Base-by-base conservation (phyloP, 768 basidiomycete species). In the Phlebiopsis gigantea region DNA sequence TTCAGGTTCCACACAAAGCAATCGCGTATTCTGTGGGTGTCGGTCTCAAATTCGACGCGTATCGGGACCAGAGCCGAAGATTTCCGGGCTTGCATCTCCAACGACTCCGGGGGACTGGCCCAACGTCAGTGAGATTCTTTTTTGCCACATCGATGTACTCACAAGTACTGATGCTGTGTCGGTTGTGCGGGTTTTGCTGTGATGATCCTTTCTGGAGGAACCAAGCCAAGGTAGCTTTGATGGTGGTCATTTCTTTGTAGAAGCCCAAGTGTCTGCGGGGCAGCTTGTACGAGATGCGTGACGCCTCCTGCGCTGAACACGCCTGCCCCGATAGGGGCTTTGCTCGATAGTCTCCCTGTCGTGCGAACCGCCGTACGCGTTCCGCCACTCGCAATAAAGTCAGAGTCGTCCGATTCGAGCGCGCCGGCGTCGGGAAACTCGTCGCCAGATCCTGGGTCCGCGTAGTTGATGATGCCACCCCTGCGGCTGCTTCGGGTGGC, bases 1-100 rank as follows among this genome's bases (percentile, higher is more conserved):
- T 92, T 84, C 46, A 94, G 71, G 65, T 98, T 97, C 97, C 97
- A 99, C 10, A 92, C 82, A 69, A 99, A 98, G 65, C 88, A 88
- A 66, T 99, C 97, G 42, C 95, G 87, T 68, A 99, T 83, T 64
- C 95, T 79, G 66, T 91, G 90, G 0, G 88, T 88, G 10, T 93
- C 91, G 10, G 89, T 93, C 68, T 98, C 95, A 64, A 99, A 85
- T 63, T 98, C 95, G 52, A 99, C 90, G 46, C 92, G 90, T 57
- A 99, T 92, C 2, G 97, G 97, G 12, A 98, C 84, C 30, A 96
- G 83, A 4, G 79, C 68, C 2, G 79, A 76, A 0, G 74, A 69
- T 58, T 72, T 71, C 46, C 75, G 67, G 2, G 90, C 88, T 64
- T 90, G 83, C 17, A 68, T 68, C 49, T 87, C 81, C 29, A 96